Evolutionary conservation across 805 yeast species (phyloP), one percentile per base, ranked within the genome.

Genomic region (Saccharomycopsis schoenii): DNA sequence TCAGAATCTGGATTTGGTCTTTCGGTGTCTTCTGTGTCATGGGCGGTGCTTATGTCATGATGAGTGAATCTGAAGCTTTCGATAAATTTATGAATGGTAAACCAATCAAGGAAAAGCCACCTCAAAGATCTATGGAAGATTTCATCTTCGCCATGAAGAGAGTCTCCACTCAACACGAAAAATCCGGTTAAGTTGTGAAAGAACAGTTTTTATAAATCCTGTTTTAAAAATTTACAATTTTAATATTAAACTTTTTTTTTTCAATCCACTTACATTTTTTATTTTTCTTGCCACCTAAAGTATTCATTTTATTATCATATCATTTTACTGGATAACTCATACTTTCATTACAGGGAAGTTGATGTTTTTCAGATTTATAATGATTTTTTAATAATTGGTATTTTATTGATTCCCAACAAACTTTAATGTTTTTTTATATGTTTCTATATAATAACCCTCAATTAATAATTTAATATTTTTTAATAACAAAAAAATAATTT

Each of bases 11-110:
- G 94, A 78, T 91, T 74, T 90, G 89, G 89, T 90, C 97, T 66
- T 87, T 91, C 81, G 97, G 97, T 83, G 86, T 88, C 78, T 91
- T 91, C 93, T 91, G 96, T 83, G 83, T 86, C 77, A 77, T 90
- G 81, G 96, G 96, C 77, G 97, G 97, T 83, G 89, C 93, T 72
- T 91, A 91, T 88, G 92, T 88, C 86, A 74, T 88, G 76, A 88
- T 91, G 96, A 83, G 93, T 66, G 83, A 79, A 70, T 87, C 93
- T 64, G 85, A 83, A 72, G 81, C 84, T 65, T 88, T 88, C 73
- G 96, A 88, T 80, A 83, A 85, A 80, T 76, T 86, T 75, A 86
- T 88, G 85, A 88, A 88, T 81, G 91, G 94, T 80, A 84, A 82
- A 78, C 60, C 60, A 57, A 68, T 74, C 68, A 81, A 83, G 78